These are phyloP conservation scores for Fonsecaea nubica DNA, from an alignment of 2,329 filamentous ascomycete genomes.

Conservation along the genomic window DNA sequence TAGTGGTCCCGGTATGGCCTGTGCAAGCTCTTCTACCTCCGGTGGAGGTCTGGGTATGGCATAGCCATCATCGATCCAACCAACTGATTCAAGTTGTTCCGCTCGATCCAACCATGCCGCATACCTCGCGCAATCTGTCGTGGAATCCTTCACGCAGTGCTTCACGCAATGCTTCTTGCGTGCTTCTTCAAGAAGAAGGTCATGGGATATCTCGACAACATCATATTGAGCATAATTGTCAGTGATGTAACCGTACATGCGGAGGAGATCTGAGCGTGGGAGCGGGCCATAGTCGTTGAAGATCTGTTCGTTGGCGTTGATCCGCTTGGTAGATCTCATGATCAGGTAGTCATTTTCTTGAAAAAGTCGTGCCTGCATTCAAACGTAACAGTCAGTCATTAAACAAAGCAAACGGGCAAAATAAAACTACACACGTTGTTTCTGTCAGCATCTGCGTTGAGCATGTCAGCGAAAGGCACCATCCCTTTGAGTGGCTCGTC, in stretches of 20 bases:
- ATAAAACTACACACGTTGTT: constrained; percentile 68
- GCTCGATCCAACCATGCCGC: constrained; percentile 43
- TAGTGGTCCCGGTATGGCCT: constrained; percentile 50
- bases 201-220: constrained; percentile 77
- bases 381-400: constrained; percentile 7
- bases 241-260: constrained; percentile 88
- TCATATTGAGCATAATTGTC: constrained; percentile 78
- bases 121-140: constrained; percentile 18
- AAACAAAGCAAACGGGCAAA: neutral
- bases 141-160: too few relatives aligned
- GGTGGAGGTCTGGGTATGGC: constrained; percentile 58
- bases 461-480: constrained; percentile 84
- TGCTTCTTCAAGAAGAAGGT: constrained; percentile 58
- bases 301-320: constrained; percentile 75
- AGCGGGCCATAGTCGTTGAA: constrained; percentile 90
- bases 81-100: constrained; percentile 64
- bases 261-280: constrained; percentile 79
- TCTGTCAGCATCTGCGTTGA: constrained; percentile 82
- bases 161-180: constrained; percentile 39
- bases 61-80: constrained; percentile 75
- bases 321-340: constrained; percentile 73
- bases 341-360: constrained; percentile 67
- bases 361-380: constrained; percentile 59
- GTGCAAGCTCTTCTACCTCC: constrained; percentile 41
- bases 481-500: constrained; percentile 66